Evolutionary conservation across 2,329 filamentous ascomycete species (phyloP).

Genomic region (Fusarium irregulare): DNA sequence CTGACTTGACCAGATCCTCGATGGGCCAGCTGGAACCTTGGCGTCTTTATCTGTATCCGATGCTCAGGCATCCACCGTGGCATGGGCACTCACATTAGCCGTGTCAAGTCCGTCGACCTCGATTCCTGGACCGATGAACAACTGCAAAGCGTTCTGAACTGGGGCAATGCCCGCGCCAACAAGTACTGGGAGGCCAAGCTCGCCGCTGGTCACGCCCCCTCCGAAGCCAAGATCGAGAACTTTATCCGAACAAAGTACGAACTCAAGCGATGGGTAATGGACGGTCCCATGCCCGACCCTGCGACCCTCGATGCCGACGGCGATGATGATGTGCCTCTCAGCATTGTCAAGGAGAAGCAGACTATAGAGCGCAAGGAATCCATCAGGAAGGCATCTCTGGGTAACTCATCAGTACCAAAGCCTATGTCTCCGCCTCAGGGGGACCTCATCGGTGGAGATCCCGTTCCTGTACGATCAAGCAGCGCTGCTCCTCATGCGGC

Average conservation of each 20-base stretch:
- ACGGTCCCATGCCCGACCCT: slow-evolving; percentile 94
- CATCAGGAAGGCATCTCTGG: slow-evolving; percentile 68
- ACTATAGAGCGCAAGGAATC: slow-evolving; percentile 69
- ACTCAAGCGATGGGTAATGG: slow-evolving; percentile 99
- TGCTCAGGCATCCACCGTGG: slow-evolving; percentile 98
- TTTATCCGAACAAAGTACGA: slow-evolving; percentile 99
- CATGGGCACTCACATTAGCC: slow-evolving; percentile 98
- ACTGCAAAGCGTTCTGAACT: slow-evolving; percentile 89
- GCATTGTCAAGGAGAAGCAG: slow-evolving; percentile 74
- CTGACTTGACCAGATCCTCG: slow-evolving; percentile 75
- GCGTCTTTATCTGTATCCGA: slow-evolving; percentile 96
- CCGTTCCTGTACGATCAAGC: slow-evolving; percentile 75
- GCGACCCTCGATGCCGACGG: slow-evolving; percentile 83
- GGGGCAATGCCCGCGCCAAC: slow-evolving; percentile 96
- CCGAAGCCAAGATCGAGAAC: slow-evolving; percentile 98
- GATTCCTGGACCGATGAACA: slow-evolving; percentile 99
- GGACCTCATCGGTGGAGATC: slow-evolving; percentile 86
- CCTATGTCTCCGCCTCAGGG: slow-evolving; percentile 62
- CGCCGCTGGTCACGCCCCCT: slow-evolving; percentile 88
- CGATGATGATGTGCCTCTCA: slow-evolving; percentile 81
- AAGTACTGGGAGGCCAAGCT: slow-evolving; percentile 99
- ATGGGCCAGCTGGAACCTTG: slow-evolving; percentile 99
- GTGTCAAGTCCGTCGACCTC: slow-evolving; percentile 97
- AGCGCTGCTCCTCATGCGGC: slow-evolving; percentile 74
- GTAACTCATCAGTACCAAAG: slow-evolving; percentile 54